Base-by-base conservation (phyloP, 306 rosid genomes). In the Boehmeria nivea region DNA sequence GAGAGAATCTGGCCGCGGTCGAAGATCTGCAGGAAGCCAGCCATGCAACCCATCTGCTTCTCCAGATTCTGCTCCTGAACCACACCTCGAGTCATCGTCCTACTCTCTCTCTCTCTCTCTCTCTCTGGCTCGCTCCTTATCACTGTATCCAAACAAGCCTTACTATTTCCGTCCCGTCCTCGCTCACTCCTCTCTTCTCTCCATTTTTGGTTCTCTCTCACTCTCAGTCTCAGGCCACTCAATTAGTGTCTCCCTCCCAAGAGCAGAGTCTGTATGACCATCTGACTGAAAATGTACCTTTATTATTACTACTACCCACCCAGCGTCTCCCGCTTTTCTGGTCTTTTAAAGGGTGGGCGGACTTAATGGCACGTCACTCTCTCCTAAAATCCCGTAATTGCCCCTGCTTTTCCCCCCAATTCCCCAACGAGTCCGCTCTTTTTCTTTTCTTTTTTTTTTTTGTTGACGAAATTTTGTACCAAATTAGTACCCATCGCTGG, bases 21-120 rank as follows among this genome's bases (percentile, higher is more conserved):
- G 70, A 91, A 91, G 82, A 91, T 91, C 61, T 91, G 86, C 50
- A 87, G 85, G 44, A 91, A 91, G 0, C 98, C 98, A 0, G 95
- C 76, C 96, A 91, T 91, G 94, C 98, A 91, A 3, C 98, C 98
- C 83, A 87, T 91, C 60, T 90, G 97, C 57, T 81, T 89, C n/a
- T 86, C 89, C 22, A 83, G 77, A 22, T 79, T 79, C 68, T 78
- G 87, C 24, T 91, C 95, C 14, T 80, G 77, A 17, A 72, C 76
- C 13, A 84, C 59, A 8, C 86, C 82, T 11, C 76, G 80, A 67
- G 82, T 78, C 94, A 82, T 88, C 50, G 68, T 51, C 61, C n/a
- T n/a, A n/a, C n/a, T n/a, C n/a, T n/a, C n/a, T 23, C 18, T 33
- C 12, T 12, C 57, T 40, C 27, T 1, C 21, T 12, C n/a, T 27